Percentiles rank a stretch among this genome's conserved stretches.
Evolutionary conservation across 768 basidiomycete genomes (phyloP).

Genomic region (Chalciporus piperatus): DNA sequence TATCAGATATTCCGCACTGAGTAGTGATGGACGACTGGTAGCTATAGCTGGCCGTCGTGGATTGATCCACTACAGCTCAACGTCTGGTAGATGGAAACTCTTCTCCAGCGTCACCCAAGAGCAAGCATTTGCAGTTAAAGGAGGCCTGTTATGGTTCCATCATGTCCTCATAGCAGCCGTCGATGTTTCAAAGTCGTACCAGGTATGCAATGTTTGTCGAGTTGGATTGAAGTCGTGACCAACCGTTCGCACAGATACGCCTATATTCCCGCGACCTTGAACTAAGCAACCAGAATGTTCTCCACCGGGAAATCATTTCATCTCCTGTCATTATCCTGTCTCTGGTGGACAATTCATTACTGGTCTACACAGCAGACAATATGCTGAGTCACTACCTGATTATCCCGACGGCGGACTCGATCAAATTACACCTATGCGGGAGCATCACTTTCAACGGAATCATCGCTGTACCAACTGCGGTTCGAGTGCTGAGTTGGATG

Average conservation of each 20-base stretch:
- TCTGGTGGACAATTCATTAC: constrained; percentile 89
- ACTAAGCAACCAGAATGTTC: constrained; percentile 74
- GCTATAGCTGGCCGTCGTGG: constrained; percentile 92
- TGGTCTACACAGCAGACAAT: constrained; percentile 94
- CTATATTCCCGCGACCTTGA: constrained; percentile 93
- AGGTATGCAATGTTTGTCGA: constrained; percentile 40
- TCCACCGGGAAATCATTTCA: constrained; percentile 74
- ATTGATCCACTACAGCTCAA: constrained; percentile 89
- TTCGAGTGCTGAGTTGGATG: constrained; percentile 95
- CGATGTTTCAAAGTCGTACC: constrained; percentile 75
- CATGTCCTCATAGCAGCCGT: constrained; percentile 91
- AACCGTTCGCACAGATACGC: constrained; percentile 58
- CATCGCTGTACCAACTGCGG: constrained; percentile 76
- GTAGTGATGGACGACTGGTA: constrained; percentile 85
- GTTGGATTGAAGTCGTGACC: not conserved
- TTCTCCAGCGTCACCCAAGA: constrained; percentile 83
- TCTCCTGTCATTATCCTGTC: constrained; percentile 85
- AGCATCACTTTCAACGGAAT: constrained; percentile 94
- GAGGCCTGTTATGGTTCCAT: constrained; percentile 95
- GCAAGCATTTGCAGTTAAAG: constrained; percentile 80
- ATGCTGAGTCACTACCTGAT: constrained; percentile 91
- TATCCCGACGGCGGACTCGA: constrained; percentile 75
- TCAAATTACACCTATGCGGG: constrained; percentile 87
- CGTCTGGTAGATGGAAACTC: constrained; percentile 92
- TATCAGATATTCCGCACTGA: constrained; percentile 86